Conservation (phyloP, 2,329 filamentous ascomycete species). For the Chrysoporthe puriensis region DNA sequence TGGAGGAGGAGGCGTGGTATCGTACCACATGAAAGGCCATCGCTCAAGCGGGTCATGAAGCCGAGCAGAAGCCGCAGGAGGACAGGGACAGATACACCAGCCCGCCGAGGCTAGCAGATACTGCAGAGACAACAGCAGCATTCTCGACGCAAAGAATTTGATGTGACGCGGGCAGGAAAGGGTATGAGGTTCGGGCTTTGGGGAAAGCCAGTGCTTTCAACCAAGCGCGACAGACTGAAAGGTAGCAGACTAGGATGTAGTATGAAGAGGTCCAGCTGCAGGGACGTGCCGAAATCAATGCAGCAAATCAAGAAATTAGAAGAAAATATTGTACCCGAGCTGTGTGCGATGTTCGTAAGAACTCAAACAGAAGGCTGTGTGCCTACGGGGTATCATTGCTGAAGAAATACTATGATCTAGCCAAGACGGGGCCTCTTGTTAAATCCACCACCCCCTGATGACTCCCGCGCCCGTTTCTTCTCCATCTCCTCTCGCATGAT, state of each 20-base stretch:
- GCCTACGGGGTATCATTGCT: constrained; percentile 25
- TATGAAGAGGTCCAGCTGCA: too few species aligned
- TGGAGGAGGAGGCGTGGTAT: not conserved
- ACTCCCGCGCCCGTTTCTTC: constrained; percentile 62
- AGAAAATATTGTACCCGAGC: too few species aligned
- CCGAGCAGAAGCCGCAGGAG: not conserved
- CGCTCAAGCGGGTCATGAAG: not conserved
- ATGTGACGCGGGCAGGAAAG: not conserved
- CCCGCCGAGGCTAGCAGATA: not conserved
- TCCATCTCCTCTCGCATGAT: constrained; percentile 89
- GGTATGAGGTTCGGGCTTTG: too few species aligned
- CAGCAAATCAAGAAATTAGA: too few species aligned
- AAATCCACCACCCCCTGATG: constrained; percentile 49
- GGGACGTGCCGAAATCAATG: too few species aligned
- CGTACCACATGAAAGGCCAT: not conserved
- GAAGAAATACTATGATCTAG: constrained; percentile 11
- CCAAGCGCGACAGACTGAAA: too few species aligned
- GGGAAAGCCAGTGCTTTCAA: too few species aligned
- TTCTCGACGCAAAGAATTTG: not conserved
- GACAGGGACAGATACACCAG: not conserved
- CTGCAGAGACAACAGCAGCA: not conserved
- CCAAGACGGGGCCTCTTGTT: constrained; percentile 51
- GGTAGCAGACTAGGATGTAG: too few species aligned
- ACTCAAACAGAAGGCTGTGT: not conserved
- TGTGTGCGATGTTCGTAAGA: too few species aligned